Conservation (phyloP, 352 stramenopile species). For the Globisporangium abappressorium region DNA sequence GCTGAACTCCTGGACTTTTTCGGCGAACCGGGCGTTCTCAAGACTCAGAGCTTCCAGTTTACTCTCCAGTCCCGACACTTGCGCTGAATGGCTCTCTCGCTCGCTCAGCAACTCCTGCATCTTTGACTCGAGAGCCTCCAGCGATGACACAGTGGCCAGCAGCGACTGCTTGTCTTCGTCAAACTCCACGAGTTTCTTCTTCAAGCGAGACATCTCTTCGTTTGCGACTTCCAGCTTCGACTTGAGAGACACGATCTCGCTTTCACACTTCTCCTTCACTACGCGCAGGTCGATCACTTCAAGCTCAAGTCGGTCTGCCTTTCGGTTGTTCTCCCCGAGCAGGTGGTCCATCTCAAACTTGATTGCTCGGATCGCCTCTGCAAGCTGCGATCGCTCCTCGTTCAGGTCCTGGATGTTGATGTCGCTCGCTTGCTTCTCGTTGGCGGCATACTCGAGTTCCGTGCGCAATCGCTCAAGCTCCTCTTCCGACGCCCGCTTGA, state of each 20-base stretch:
- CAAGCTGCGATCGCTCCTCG: slow-evolving; percentile 26
- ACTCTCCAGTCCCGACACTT: slow-evolving; percentile 9
- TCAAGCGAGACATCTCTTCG: slow-evolving; percentile 29
- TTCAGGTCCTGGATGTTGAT: slow-evolving; percentile 31
- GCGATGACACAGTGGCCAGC: slow-evolving; percentile 3
- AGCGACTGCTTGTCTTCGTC: slow-evolving; percentile 21
- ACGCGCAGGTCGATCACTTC: slow-evolving; percentile 43
- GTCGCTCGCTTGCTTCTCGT: slow-evolving; percentile 35
- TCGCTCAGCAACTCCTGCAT: slow-evolving; percentile 12
- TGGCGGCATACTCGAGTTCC: slow-evolving; percentile 25
- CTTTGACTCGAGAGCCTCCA: slow-evolving; percentile 13
- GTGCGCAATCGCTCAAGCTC: slow-evolving; percentile 23
- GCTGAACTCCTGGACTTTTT: slow-evolving; percentile 16
- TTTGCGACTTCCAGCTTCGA: slow-evolving; percentile 27
- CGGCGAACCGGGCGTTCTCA: slow-evolving; percentile 3
- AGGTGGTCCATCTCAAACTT: slow-evolving; percentile 33
- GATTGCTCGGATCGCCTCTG: slow-evolving; percentile 16
- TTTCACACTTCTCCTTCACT: slow-evolving; percentile 26
- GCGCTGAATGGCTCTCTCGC: slow-evolving; percentile 2
- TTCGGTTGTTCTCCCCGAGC: slow-evolving; percentile 35
- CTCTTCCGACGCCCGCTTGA: not conserved
- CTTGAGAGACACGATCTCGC: slow-evolving; percentile 30
- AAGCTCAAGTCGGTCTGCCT: slow-evolving; percentile 30
- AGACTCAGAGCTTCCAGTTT: not conserved
- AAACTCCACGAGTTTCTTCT: slow-evolving; percentile 22